phyloP scores from a whole-genome alignment of 2,329 filamentous ascomycete genomes.

The Huntiella decipiens region DNA sequence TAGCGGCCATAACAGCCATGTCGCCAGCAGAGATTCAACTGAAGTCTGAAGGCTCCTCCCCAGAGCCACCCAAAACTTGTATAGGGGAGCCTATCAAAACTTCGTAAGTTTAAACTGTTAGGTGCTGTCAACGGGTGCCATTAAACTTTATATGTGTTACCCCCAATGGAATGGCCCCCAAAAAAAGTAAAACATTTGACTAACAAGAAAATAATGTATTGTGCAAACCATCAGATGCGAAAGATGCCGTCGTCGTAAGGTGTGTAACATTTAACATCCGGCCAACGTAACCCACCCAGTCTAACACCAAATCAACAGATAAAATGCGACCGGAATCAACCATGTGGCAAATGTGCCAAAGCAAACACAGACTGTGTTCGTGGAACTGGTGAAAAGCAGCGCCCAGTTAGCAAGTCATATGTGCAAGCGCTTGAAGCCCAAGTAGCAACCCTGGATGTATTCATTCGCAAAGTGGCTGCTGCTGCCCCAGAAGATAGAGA shows the following conservation, averaged over 20 bases:
- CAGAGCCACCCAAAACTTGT: constrained; percentile 13
- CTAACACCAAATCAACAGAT: constrained; percentile 16
- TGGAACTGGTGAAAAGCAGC: constrained; percentile 24
- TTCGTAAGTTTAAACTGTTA: constrained; percentile 16
- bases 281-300: background rate
- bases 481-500: constrained; percentile 22
- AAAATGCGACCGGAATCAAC: constrained; percentile 32
- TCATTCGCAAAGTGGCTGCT: constrained; percentile 25
- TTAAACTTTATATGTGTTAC: no score
- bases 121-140: background rate
- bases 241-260: constrained; percentile 25
- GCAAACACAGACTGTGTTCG: constrained; percentile 23
- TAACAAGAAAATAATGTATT: background rate
- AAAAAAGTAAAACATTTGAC: background rate
- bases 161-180: background rate
- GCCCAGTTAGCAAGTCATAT: constrained; percentile 27
- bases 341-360: constrained; percentile 30
- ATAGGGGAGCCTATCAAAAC: constrained; percentile 21
- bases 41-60: background rate
- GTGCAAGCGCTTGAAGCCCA: constrained; percentile 29
- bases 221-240: constrained; percentile 20
- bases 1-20: no score
- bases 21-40: background rate
- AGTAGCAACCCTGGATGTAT: constrained; percentile 25
- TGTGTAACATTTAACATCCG: constrained; percentile 12